Evolutionary conservation across 2,329 filamentous ascomycete species (phyloP), one percentile per base, ranked within the genome.

Genomic region (Botryotinia narcissicola): DNA sequence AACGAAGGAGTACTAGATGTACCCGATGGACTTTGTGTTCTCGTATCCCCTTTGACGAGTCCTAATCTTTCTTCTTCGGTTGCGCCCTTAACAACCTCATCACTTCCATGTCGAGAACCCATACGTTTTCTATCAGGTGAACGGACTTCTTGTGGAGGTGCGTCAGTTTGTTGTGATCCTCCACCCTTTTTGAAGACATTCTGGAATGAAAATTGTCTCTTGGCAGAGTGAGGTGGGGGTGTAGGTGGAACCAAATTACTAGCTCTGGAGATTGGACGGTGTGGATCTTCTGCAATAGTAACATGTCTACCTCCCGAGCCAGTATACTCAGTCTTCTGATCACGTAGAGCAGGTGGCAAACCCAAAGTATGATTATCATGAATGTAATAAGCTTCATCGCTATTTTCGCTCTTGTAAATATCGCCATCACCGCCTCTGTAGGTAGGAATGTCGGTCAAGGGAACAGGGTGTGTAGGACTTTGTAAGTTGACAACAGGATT

Each of bases 151-250:
- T 75, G 74, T 22, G 48, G 29, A 14, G 70, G 51, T 54, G 75
- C 78, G 22, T 77, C 77, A 32, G 70, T 48, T 67, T 63, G 68
- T 59, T 71, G 72, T 35, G 73, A 66, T 2, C 69, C 60, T 57
- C 73, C 72, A 1, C 74, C 75, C 72, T 78, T 79, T 46, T 77
- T 62, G 63, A 98, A 96, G 70, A 97, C 90, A 77, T 92, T 94
- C 76, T 95, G 92, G 85, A 98, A 98, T 29, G 93, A 97, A 83
- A 98, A 99, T 80, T 97, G 93, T 74, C 95, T 88, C 76, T 85
- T 88, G 18, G 92, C 89, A 44, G 85, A 84, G 72, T 87, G 88
- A 5, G 87, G 89, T 7, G 90, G 90, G 1, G 91, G 90, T 5
- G 80, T 81, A 0, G 91, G 91, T 1, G 83, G 84, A 20, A 86